A percentile compares a stretch with the other conserved stretches of the same genome.
Conservation (phyloP, 2,329 filamentous ascomycete genomes). For the Sarocladium kiliense region DNA sequence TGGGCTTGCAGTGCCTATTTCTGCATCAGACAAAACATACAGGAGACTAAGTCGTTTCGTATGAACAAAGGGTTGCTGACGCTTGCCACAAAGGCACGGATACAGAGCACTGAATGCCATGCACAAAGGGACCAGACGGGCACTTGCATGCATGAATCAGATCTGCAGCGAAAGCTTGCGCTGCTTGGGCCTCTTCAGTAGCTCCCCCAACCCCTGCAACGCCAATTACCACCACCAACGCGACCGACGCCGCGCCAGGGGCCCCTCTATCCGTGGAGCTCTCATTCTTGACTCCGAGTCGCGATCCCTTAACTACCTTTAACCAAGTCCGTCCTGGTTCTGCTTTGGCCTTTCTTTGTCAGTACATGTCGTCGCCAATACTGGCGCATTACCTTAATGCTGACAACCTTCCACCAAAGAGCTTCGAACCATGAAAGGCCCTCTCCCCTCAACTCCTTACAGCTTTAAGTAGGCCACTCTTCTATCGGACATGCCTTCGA, state of each 20-base stretch:
- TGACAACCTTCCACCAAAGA: neutral
- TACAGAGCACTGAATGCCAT: too few species aligned
- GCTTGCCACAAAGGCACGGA: too few species aligned
- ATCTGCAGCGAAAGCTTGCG: neutral
- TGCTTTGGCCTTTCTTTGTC: neutral
- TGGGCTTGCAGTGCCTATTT: too few species aligned
- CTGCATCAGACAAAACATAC: too few species aligned
- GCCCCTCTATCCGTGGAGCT: slow-evolving; percentile 1
- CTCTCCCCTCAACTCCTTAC: neutral
- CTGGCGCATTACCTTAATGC: neutral
- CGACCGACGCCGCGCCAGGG: neutral
- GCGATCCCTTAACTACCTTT: neutral
- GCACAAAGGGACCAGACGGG: neutral
- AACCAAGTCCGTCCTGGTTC: neutral
- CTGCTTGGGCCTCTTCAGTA: neutral
- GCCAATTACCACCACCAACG: neutral
- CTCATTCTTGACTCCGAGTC: neutral
- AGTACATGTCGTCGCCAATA: neutral
- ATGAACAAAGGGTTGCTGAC: too few species aligned
- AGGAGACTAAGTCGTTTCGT: too few species aligned
- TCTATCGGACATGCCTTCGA: neutral
- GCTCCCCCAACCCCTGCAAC: neutral
- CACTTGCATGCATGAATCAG: neutral
- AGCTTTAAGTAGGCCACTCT: neutral
- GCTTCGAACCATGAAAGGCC: neutral